Evolutionary conservation across 2,329 filamentous ascomycete species (phyloP).

Genomic region (Fusarium caatingaense): DNA sequence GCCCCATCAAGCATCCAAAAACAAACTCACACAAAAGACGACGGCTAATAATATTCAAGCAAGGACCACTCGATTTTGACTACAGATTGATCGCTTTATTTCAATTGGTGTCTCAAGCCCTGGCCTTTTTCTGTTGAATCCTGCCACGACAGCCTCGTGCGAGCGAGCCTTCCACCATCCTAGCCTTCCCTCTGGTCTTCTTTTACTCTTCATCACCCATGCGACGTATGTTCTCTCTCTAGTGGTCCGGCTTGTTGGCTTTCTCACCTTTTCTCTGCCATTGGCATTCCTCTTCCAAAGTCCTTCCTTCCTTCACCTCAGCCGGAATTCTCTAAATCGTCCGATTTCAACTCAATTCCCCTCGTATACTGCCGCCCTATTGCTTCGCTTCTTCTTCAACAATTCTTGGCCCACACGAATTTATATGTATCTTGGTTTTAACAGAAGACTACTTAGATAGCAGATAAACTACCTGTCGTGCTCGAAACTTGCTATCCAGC

Average conservation of each 20-base stretch:
- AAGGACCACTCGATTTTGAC: neutral
- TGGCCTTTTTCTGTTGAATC: constrained; percentile 14
- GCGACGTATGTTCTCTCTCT: constrained; percentile 16
- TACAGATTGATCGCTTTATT: neutral
- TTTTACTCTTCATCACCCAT: constrained; percentile 14
- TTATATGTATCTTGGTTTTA: constrained; percentile 10
- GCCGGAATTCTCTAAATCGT: constrained; percentile 17
- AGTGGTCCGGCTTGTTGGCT: constrained; percentile 18
- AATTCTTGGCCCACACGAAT: constrained; percentile 19
- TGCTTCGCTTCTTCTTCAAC: constrained; percentile 21
- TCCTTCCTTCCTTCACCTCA: constrained; percentile 19
- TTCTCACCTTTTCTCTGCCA: constrained; percentile 17
- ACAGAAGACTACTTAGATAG: constrained; percentile 20
- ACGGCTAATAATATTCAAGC: neutral
- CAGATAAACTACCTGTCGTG: neutral
- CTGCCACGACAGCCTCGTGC: constrained; percentile 46
- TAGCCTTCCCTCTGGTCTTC: constrained; percentile 42
- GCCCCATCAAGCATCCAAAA: constrained; percentile 1
- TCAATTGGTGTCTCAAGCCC: neutral
- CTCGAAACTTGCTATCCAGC: neutral
- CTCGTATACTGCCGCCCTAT: constrained; percentile 26
- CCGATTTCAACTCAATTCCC: constrained; percentile 26
- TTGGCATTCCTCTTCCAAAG: constrained; percentile 13
- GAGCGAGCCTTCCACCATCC: constrained; percentile 47
- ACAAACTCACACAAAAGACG: constrained; percentile 1